phyloP scores from a whole-genome alignment of 129 eudicot genomes.

The Pseudognaphalium luteoalbum region DNA sequence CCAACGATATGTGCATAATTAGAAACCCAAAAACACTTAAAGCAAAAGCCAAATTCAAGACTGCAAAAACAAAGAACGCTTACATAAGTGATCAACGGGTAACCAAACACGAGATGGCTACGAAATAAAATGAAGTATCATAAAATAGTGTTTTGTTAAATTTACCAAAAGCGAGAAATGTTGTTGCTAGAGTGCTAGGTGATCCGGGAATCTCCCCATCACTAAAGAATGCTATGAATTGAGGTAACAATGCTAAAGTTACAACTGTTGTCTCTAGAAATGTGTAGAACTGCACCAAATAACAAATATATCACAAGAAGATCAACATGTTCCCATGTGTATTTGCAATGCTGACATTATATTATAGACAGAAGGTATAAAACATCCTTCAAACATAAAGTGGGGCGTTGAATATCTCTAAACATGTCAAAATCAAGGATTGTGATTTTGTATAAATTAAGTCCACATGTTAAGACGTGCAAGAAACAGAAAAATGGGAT shows the following conservation, averaged over 20 bases:
- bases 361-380: not conserved
- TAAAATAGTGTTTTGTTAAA: not conserved
- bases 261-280: constrained; percentile 92
- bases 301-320: constrained; percentile 22
- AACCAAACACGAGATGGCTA: not conserved
- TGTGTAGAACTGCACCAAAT: constrained; percentile 85
- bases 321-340: constrained; percentile 4
- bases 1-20: constrained; percentile 92
- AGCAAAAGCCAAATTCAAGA: constrained; percentile 88
- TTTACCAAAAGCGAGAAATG: constrained; percentile 98
- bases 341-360: not conserved
- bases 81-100: constrained; percentile 6
- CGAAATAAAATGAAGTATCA: too few relatives aligned
- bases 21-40: constrained; percentile 91
- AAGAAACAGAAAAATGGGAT: too few relatives aligned
- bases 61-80: constrained; percentile 44
- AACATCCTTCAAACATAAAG: not conserved
- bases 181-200: constrained; percentile 93
- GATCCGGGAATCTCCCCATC: constrained; percentile 96
- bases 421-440: not conserved
- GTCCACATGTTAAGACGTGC: too few relatives aligned
- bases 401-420: not conserved
- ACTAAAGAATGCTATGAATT: constrained; percentile 84
- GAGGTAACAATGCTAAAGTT: constrained; percentile 72
- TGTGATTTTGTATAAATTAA: not conserved